These are phyloP conservation scores for Eucalyptus marginata DNA, from an alignment of 345 rosid species.

Conservation along the genomic window DNA sequence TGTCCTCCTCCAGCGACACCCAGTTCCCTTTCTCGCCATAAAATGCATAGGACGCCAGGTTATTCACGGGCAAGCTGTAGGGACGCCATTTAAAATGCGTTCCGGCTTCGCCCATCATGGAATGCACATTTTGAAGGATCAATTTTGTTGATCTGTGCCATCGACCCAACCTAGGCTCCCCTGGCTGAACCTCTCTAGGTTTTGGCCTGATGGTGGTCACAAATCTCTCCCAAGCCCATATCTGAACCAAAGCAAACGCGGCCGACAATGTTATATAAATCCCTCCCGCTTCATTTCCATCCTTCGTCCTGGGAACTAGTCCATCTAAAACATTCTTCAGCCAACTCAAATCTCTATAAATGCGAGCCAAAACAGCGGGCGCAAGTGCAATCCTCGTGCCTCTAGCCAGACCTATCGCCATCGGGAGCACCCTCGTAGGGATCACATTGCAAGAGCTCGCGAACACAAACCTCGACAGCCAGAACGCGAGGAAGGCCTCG, in stretches of 20 bases:
- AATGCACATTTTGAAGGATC: neutral
- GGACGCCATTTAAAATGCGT: conserved; percentile 14
- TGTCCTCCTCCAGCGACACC: neutral
- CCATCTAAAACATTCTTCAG: conserved; percentile 2
- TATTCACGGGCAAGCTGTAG: neutral
- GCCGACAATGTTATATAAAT: neutral
- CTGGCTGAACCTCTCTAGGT: conserved; percentile 3
- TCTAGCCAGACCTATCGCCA: conserved; percentile 21
- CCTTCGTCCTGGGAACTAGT: neutral
- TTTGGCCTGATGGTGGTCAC: neutral
- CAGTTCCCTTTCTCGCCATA: neutral
- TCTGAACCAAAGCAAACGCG: conserved; percentile 15
- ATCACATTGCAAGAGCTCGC: neutral
- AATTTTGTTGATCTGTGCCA: conserved; percentile 8
- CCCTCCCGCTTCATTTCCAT: neutral
- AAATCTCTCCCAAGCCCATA: conserved; percentile 39
- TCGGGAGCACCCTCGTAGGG: neutral
- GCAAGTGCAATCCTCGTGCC: conserved; percentile 32
- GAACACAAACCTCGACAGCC: conserved; percentile 21
- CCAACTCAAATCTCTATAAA: conserved; percentile 17
- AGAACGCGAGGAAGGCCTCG: conserved; percentile 28
- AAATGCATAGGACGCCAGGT: neutral
- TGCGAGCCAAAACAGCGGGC: conserved; percentile 24
- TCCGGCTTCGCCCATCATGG: conserved; percentile 5
- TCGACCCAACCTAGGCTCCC: conserved; percentile 15